phyloP scores from a whole-genome alignment of 345 rosid genomes.

The Leavenworthia alabamica region DNA sequence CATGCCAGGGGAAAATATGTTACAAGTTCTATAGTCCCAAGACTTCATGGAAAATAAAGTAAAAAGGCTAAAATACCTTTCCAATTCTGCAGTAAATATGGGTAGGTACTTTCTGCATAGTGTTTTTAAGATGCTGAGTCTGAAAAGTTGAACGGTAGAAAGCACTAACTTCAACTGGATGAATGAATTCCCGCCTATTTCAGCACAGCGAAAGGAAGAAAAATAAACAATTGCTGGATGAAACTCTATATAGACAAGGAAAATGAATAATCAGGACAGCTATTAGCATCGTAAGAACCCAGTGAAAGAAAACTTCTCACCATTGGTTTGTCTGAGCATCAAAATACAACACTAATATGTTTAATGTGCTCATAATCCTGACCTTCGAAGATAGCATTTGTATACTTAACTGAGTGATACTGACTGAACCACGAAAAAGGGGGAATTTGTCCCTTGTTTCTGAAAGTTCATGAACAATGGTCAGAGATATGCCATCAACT shows the following conservation, averaged over 20 bases:
- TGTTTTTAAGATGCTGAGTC: slow-evolving; percentile 27
- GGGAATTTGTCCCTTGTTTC: slow-evolving; percentile 61
- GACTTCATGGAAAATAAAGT: slow-evolving; percentile 2
- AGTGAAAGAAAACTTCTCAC: slow-evolving; percentile 37
- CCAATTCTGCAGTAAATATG: slow-evolving; percentile 66
- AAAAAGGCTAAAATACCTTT: slow-evolving; percentile 39
- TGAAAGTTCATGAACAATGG: slow-evolving; percentile 69
- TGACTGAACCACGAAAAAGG: slow-evolving; percentile 56
- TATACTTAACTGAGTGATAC: slow-evolving; percentile 39
- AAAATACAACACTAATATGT: slow-evolving; percentile 45
- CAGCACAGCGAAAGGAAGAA: slow-evolving; percentile 9
- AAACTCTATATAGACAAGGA: slow-evolving; percentile 1
- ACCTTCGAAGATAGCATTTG: slow-evolving; percentile 58
- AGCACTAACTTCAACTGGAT: slow-evolving; percentile 58
- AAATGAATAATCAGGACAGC: slow-evolving; percentile 9
- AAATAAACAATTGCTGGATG: slow-evolving; percentile 5
- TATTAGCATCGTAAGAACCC: slow-evolving; percentile 3
- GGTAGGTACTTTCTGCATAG: slow-evolving; percentile 48
- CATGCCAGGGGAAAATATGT: slow-evolving; percentile 21
- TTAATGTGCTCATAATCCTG: slow-evolving; percentile 56
- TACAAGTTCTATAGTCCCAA: slow-evolving; percentile 11
- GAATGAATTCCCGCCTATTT: slow-evolving; percentile 68
- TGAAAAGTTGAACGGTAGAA: slow-evolving; percentile 56
- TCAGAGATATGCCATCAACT: slow-evolving; percentile 49
- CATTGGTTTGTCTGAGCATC: slow-evolving; percentile 68